Conservation (phyloP, 768 basidiomycete genomes). For the Boletellus ananiceps region DNA sequence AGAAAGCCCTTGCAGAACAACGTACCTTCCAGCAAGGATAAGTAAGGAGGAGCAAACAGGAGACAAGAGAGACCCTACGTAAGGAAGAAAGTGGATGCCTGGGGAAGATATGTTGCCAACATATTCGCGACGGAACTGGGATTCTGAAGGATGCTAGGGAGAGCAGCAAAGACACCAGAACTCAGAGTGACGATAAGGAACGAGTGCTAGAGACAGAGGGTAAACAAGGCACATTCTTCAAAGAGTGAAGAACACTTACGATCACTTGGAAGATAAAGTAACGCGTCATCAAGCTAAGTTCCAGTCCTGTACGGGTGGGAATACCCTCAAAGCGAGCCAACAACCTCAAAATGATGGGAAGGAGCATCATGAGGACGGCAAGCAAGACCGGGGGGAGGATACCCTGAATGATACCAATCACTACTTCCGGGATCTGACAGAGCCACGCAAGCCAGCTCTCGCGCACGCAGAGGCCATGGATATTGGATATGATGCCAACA, state of each 20-base stretch:
- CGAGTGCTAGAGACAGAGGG: slow-evolving; percentile 57
- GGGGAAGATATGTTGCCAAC: slow-evolving; percentile 75
- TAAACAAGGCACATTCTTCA: not conserved
- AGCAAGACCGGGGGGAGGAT: slow-evolving; percentile 83
- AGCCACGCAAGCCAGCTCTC: slow-evolving; percentile 82
- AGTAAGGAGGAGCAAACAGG: not conserved
- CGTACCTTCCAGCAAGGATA: slow-evolving; percentile 44
- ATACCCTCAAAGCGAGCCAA: slow-evolving; percentile 87
- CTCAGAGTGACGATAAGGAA: slow-evolving; percentile 88
- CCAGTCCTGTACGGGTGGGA: slow-evolving; percentile 76
- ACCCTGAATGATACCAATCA: slow-evolving; percentile 85
- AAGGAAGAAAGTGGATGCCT: slow-evolving; percentile 86
- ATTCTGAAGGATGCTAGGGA: slow-evolving; percentile 58
- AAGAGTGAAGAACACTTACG: slow-evolving; percentile 43
- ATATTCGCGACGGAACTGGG: slow-evolving; percentile 65
- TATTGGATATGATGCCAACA: slow-evolving; percentile 82
- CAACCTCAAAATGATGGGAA: slow-evolving; percentile 78
- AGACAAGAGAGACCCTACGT: slow-evolving; percentile 44
- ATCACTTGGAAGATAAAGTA: slow-evolving; percentile 92
- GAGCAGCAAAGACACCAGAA: slow-evolving; percentile 75
- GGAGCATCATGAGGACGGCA: slow-evolving; percentile 86
- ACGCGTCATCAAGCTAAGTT: slow-evolving; percentile 87
- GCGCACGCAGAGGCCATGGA: slow-evolving; percentile 59
- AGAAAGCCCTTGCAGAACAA: slow-evolving; percentile 76
- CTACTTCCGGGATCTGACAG: slow-evolving; percentile 55